Evolutionary conservation across 2,329 filamentous ascomycete genomes (phyloP).

Genomic region (Paracorniculantispora psalliotae): DNA sequence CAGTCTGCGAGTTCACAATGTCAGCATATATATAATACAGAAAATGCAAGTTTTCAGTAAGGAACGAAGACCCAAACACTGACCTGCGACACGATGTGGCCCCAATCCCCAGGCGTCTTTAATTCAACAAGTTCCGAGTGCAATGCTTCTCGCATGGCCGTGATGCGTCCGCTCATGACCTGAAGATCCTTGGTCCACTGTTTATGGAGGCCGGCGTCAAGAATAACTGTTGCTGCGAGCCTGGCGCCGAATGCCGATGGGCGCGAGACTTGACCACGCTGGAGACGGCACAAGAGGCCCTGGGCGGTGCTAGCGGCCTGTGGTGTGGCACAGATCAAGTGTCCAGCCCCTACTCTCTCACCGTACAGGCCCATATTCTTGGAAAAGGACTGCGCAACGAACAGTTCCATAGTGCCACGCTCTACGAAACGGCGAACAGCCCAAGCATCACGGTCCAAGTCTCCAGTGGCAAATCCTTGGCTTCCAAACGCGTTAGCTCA

Average conservation of each 20-base stretch:
- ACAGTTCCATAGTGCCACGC: slow-evolving; percentile 19
- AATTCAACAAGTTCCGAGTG: slow-evolving; percentile 13
- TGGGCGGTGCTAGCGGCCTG: neutral
- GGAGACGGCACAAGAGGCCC: neutral
- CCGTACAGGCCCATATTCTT: slow-evolving; percentile 36
- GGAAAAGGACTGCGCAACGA: slow-evolving; percentile 31
- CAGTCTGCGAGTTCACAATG: slow-evolving; percentile 27
- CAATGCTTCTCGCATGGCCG: slow-evolving; percentile 17
- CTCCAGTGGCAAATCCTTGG: slow-evolving; percentile 33
- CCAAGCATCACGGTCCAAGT: slow-evolving; percentile 29
- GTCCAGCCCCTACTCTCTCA: slow-evolving; percentile 26
- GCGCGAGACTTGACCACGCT: neutral
- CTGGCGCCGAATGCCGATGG: neutral
- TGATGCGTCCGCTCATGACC: neutral
- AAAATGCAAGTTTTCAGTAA: slow-evolving; percentile 66
- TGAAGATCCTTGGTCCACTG: neutral
- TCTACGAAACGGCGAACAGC: slow-evolving; percentile 27
- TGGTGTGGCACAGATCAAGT: slow-evolving; percentile 15
- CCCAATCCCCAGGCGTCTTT: neutral
- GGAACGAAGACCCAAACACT: neutral
- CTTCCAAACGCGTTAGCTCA: slow-evolving; percentile 3
- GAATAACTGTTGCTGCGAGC: neutral
- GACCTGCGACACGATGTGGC: neutral
- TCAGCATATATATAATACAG: slow-evolving; percentile 38
- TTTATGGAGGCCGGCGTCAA: neutral